phyloP scores from a whole-genome alignment of 106 monocot genomes.

The Dactylorhiza incarnata region DNA sequence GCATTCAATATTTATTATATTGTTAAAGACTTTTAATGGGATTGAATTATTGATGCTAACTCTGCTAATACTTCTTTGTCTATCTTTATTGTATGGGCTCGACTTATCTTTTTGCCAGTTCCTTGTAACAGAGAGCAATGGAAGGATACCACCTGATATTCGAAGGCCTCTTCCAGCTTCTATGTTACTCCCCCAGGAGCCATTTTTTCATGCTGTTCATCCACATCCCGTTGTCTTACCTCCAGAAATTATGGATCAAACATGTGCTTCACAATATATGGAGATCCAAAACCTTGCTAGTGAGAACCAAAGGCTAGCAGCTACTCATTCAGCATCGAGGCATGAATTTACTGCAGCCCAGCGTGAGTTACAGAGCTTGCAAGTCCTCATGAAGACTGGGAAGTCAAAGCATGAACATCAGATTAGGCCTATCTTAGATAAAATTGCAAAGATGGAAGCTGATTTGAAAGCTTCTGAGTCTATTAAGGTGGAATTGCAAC shows the following conservation, averaged over 20 bases:
- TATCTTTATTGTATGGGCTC: background rate
- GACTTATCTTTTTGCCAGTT: background rate
- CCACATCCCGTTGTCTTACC: constrained; percentile 48
- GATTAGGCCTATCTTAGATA: constrained; percentile 44
- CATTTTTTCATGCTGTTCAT: constrained; percentile 36
- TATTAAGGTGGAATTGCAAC: constrained; percentile 50
- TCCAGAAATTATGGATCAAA: constrained; percentile 70
- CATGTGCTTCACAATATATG: constrained; percentile 43
- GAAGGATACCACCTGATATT: constrained; percentile 34
- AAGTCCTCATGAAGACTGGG: constrained; percentile 34
- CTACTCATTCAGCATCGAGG: constrained; percentile 52
- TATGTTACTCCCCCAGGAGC: constrained; percentile 39
- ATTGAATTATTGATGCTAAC: background rate
- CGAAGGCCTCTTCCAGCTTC: constrained; percentile 41
- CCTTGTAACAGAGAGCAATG: constrained; percentile 56
- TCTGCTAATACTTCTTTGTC: background rate
- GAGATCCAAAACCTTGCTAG: constrained; percentile 62
- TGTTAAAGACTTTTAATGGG: no score
- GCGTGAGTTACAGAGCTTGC: constrained; percentile 59
- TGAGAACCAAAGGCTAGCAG: constrained; percentile 66
- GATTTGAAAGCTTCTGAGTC: constrained; percentile 43
- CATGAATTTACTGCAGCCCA: constrained; percentile 58
- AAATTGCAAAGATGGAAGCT: constrained; percentile 64
- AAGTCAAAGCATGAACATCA: constrained; percentile 59
- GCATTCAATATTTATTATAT: no score